Evolutionary conservation across 2,329 filamentous ascomycete genomes (phyloP), one percentile per base, ranked within the genome.

Genomic region (Curvularia hawaiiensis): DNA sequence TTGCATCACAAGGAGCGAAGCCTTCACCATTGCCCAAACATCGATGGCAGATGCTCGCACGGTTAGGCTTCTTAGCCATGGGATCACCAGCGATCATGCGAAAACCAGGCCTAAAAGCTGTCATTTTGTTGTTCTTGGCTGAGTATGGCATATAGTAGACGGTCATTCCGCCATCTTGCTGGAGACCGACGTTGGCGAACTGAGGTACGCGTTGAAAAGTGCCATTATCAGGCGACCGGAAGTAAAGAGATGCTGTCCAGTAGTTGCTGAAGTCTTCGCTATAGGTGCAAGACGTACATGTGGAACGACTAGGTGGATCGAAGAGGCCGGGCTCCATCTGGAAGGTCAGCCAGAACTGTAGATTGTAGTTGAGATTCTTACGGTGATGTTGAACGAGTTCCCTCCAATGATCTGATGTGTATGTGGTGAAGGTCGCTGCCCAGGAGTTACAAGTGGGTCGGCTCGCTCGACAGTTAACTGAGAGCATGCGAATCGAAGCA

Each of bases 121-220:
- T 59, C 70, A 55, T 49, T 24, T 59, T 52, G 30, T 56, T 56
- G 28, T 88, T 85, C 56, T 86, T 58, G 35, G 68, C 88, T 47
- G 84, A 82, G 72, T 89, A 88, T 3, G 91, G 85, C 56, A 96
- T 87, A 76, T 97, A 97, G 82, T 97, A 97, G 2, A 73, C 67
- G 0, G 71, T 74, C 67, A 72, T 70, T 6, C 24, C 73, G 11
- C 71, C 71, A 43, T 70, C 63, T 28, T 72, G 69, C 44, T 72
- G 67, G 39, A 73, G 61, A 0, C 70, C 67, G 24, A 65, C 62
- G 48, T 74, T 74, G 54, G 68, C 70, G 26, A 62, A 69, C 38
- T 72, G 69, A 0, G 69, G 69, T 16, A 73, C 69, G 10, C 69
- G 69, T 28, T 74, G 66, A 57, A 70, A 74, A n/a, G 69, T 72